Conservation (phyloP, 192 early-diverging fungal genomes). For the Coemansia sp. region DNA sequence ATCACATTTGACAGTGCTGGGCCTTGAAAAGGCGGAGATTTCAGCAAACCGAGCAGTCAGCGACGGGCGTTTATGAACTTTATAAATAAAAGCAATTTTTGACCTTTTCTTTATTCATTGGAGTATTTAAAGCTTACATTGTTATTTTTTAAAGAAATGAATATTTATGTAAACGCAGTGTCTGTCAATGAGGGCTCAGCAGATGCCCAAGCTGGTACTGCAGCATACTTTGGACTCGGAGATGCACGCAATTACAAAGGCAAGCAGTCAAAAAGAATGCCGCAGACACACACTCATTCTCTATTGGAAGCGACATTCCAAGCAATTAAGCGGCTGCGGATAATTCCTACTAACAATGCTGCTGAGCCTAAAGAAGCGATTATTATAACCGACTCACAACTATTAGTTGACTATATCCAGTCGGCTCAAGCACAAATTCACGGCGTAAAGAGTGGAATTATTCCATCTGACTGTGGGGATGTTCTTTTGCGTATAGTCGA, state of each 20-base stretch:
- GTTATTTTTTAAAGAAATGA: neutral
- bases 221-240: neutral
- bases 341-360: neutral
- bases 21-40: neutral
- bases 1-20: neutral
- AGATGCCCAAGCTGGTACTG: neutral
- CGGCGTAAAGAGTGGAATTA: neutral
- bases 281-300: neutral
- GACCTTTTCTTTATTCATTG: neutral
- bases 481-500: neutral
- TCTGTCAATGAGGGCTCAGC: neutral
- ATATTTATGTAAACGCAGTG: neutral
- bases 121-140: neutral
- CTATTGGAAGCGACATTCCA: neutral
- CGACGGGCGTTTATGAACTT: neutral
- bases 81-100: neutral
- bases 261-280: neutral
- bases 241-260: neutral
- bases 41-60: neutral
- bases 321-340: neutral
- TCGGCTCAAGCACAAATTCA: neutral
- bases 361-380: neutral
- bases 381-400: neutral
- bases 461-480: neutral
- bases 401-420: neutral